Percentiles rank a stretch among this genome's conserved stretches.
Evolutionary conservation across 2,329 filamentous ascomycete genomes (phyloP).

Genomic region (Alternaria brassicae): DNA sequence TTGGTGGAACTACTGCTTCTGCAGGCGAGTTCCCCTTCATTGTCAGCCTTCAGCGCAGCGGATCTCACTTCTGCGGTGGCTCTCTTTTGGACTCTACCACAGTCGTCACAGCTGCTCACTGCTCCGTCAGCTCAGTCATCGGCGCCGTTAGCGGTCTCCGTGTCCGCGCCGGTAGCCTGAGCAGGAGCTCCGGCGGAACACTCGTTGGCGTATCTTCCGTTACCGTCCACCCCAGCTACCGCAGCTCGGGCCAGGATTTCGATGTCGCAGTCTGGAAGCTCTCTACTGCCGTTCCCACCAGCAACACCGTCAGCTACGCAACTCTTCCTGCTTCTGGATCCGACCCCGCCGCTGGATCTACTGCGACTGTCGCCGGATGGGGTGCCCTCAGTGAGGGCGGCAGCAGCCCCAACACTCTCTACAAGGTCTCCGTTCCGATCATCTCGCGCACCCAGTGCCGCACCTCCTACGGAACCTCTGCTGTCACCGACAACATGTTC

Average conservation of each 20-base stretch:
- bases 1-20: conserved; percentile 33
- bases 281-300: conserved; percentile 28
- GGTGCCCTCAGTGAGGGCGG: conserved; percentile 24
- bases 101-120: conserved; percentile 41
- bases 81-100: conserved; percentile 38
- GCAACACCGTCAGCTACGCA: conserved; percentile 35
- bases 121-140: conserved; percentile 26
- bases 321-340: conserved; percentile 28
- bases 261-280: conserved; percentile 41
- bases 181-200: conserved; percentile 29
- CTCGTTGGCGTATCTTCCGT: conserved; percentile 27
- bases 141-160: conserved; percentile 12
- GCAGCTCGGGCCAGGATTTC: conserved; percentile 19
- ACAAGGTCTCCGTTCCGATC: conserved; percentile 40
- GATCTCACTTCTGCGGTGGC: conserved; percentile 40
- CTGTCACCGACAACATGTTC: conserved; percentile 37
- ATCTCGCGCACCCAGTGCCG: conserved; percentile 36
- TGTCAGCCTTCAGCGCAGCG: conserved; percentile 29
- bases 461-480: conserved; percentile 23
- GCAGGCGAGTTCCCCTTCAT: conserved; percentile 42
- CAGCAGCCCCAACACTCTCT: conserved; percentile 22
- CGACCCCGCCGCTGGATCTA: conserved; percentile 32
- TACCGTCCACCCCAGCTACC: conserved; percentile 31
- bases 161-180: conserved; percentile 33
- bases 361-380: conserved; percentile 37